Conservation (phyloP, 495 filamentous ascomycete genomes). For the Trichoderma reesei region DNA sequence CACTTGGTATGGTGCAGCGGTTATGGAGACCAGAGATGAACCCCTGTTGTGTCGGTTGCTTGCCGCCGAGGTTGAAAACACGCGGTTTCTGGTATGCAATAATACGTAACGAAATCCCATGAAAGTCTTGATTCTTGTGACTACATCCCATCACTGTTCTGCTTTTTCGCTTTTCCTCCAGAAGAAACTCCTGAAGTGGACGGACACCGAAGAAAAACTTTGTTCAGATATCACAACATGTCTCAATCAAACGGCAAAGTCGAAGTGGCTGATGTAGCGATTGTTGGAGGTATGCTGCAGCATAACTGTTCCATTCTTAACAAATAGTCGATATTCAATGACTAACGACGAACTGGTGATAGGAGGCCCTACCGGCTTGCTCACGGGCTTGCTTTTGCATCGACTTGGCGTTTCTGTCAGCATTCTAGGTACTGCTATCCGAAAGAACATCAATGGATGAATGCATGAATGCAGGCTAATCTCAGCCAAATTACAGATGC, state of each 20-base stretch:
- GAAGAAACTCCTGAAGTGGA: neutral
- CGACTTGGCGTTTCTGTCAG: conserved; percentile 17
- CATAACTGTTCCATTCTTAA: neutral
- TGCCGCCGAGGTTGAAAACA: neutral
- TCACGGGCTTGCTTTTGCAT: conserved; percentile 17
- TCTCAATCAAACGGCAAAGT: neutral
- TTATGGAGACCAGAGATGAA: conserved; percentile 11
- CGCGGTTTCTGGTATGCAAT: neutral
- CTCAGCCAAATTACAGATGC: conserved; percentile 12
- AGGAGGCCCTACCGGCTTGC: conserved; percentile 19
- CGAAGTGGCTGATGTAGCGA: neutral
- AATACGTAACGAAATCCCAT: neutral
- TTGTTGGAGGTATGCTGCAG: neutral
- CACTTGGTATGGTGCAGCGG: neutral
- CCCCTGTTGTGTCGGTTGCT: neutral
- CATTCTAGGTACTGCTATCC: conserved; percentile 14
- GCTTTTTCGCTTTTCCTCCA: no score
- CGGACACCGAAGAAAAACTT: neutral
- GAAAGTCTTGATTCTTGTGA: no score
- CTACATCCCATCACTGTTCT: no score
- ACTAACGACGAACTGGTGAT: neutral
- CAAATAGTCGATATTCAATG: neutral
- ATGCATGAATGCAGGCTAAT: neutral
- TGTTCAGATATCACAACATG: neutral
- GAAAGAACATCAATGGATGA: neutral